Base-by-base conservation (phyloP, 2,329 filamentous ascomycete genomes). In the Pyricularia sp. region DNA sequence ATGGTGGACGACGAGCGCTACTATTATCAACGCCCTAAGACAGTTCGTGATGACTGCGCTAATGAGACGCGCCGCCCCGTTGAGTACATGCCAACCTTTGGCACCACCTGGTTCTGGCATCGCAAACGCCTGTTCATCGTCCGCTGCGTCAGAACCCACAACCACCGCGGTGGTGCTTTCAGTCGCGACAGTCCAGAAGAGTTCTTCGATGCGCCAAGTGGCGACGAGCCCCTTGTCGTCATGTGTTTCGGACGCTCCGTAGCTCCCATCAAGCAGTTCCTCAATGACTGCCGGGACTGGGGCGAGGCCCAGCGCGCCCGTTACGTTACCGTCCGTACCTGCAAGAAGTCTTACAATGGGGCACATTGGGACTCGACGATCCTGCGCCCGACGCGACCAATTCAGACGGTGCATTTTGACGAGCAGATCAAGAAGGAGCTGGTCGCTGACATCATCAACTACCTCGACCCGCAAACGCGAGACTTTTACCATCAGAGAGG, bases 401-500 rank as follows among this genome's bases (percentile, higher is more conserved):
- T 77, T 6, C 71, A 75, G 31, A 76, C 75, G 2, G 72, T 78
- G 0, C 72, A 77, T 53, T 73, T 77, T 33, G 74, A 77, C 35
- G 72, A 75, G 57, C 67, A 70, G 26, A 67, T 70, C n/a, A 88
- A 89, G 69, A 81, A 86, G 66, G 78, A 80, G n/a, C 85, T 91
- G 33, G 79, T 90, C 0, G 78, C 80, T n/a, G 88, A 91, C 71
- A 82, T 91, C 9, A 77, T 80, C 67, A 85, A 85, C 66, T 92
- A 91, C 70, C 79, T 90, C 22, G 75, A 79, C 8, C 84, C 84
- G 31, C 78, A 67, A 2, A 75, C 75, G 1, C 71, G 84, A 16
- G 82, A 81, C 26, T 91, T 88, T 83, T 91, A 91, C 72, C 80
- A 87, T 33, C 82, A 88, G 66, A 83, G 88, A 28, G 88, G 88